Percentiles rank a stretch among this genome's conserved stretches.
Conservation (phyloP, 169 alveolate species). For the Plasmodium chabaudi region DNA sequence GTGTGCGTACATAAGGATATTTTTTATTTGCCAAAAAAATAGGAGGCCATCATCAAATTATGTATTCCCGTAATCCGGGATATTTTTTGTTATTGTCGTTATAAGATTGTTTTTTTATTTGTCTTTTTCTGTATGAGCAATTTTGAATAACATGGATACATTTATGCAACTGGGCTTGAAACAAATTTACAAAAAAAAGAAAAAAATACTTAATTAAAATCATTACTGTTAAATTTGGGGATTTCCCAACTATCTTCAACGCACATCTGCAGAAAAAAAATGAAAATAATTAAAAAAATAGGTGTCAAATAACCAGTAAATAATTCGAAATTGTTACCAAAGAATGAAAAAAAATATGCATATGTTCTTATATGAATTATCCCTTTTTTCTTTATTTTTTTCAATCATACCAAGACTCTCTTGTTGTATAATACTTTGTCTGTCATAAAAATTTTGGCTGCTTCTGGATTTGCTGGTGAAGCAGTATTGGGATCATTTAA, state of each 20-base stretch:
- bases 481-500: constrained; percentile 95
- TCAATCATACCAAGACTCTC: constrained; percentile 78
- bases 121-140: too few species aligned
- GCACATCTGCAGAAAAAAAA: constrained; percentile 43
- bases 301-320: background rate
- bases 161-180: too few species aligned
- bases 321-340: background rate
- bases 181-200: too few species aligned
- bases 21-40: too few species aligned
- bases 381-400: constrained; percentile 80
- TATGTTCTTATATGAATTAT: constrained; percentile 81
- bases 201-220: constrained; percentile 16
- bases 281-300: constrained; percentile 4
- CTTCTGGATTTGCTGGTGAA: constrained; percentile 96
- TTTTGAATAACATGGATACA: too few species aligned
- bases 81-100: too few species aligned
- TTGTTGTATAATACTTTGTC: constrained; percentile 80
- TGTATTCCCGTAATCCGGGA: too few species aligned
- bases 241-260: constrained; percentile 77
- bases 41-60: too few species aligned
- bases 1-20: too few species aligned
- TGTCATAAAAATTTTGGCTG: constrained; percentile 91
- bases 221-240: constrained; percentile 62
- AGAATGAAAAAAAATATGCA: background rate
- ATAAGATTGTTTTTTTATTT: too few species aligned